A percentile compares a stretch with the other conserved stretches of the same genome.
Conservation (phyloP, 1,284 basidiomycete species). For the Ceratobasidium sp. region DNA sequence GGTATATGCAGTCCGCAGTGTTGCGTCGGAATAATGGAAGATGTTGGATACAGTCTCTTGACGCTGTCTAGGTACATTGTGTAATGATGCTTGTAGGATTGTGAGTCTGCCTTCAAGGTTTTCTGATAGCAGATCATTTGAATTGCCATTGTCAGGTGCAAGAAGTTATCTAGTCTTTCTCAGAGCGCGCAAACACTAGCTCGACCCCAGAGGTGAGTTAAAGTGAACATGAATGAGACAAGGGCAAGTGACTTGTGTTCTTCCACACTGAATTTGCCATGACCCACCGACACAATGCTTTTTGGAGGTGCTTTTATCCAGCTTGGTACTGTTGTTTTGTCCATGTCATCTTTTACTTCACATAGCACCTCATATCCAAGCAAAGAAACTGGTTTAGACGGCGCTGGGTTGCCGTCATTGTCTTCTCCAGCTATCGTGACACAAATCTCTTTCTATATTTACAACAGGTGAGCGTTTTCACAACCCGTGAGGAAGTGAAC, state of each 20-base stretch:
- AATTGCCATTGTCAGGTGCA: slow-evolving; percentile 23
- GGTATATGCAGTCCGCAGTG: slow-evolving; percentile 43
- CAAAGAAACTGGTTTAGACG: too few relatives aligned
- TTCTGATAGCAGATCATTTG: slow-evolving; percentile 13
- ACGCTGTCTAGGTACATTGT: neutral
- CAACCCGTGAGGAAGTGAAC: too few relatives aligned
- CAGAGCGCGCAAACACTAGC: neutral
- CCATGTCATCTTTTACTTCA: slow-evolving; percentile 38
- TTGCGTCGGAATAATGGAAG: slow-evolving; percentile 1
- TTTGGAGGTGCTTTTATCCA: slow-evolving; percentile 41
- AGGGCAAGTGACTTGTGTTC: slow-evolving; percentile 47
- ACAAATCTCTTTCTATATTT: too few relatives aligned
- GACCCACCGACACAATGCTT: slow-evolving; percentile 22
- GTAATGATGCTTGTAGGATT: slow-evolving; percentile 2
- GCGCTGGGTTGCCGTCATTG: too few relatives aligned
- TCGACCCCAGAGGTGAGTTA: slow-evolving; percentile 36
- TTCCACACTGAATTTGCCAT: slow-evolving; percentile 48
- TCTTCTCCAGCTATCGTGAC: too few relatives aligned
- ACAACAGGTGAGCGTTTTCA: too few relatives aligned
- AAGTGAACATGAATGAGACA: slow-evolving; percentile 46
- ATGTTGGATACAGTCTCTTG: slow-evolving; percentile 22
- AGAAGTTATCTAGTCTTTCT: slow-evolving; percentile 20
- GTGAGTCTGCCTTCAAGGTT: neutral
- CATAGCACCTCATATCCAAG: neutral
- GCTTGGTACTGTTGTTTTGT: slow-evolving; percentile 10